Evolutionary conservation across 805 yeast species (phyloP).

Genomic region (Saturnispora serradocipensis): DNA sequence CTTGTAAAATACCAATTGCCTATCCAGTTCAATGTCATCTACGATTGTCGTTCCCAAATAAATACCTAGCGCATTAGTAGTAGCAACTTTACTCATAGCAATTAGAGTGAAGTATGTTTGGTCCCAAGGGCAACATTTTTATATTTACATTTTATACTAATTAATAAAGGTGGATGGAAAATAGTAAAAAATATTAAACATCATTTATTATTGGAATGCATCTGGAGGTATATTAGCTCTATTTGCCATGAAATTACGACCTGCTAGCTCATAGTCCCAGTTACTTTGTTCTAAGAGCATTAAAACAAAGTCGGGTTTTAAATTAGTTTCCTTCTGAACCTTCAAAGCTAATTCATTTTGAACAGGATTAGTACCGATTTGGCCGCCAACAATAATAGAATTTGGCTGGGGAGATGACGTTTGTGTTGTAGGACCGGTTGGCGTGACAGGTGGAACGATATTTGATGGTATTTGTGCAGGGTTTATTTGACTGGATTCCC

Average conservation of each 20-base stretch:
- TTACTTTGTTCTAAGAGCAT: conserved; percentile 83
- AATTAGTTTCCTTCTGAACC: conserved; percentile 60
- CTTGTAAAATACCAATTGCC: conserved; percentile 7
- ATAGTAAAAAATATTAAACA: not conserved
- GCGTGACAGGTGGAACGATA: not conserved
- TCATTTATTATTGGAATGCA: conserved; percentile 30
- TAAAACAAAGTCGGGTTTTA: conserved; percentile 69
- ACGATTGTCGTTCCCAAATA: not conserved
- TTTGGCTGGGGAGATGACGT: conserved; percentile 12
- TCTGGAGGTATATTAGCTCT: conserved; percentile 44
- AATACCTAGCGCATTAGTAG: not conserved
- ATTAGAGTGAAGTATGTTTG: not conserved
- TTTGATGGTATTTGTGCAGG: not conserved
- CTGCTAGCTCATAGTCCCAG: conserved; percentile 69
- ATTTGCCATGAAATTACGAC: conserved; percentile 61
- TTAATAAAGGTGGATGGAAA: not conserved
- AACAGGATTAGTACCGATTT: conserved; percentile 37
- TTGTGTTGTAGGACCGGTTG: conserved; percentile 4
- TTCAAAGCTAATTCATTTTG: conserved; percentile 61
- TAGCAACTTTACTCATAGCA: not conserved
- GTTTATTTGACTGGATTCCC: conserved; percentile 30
- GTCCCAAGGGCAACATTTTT: not conserved
- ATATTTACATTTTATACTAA: not conserved
- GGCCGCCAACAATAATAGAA: conserved; percentile 26
- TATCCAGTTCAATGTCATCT: not conserved